Evolutionary conservation across 192 early-diverging fungal genomes (phyloP), one percentile per base, ranked within the genome.

Genomic region (Dissophora ornata): DNA sequence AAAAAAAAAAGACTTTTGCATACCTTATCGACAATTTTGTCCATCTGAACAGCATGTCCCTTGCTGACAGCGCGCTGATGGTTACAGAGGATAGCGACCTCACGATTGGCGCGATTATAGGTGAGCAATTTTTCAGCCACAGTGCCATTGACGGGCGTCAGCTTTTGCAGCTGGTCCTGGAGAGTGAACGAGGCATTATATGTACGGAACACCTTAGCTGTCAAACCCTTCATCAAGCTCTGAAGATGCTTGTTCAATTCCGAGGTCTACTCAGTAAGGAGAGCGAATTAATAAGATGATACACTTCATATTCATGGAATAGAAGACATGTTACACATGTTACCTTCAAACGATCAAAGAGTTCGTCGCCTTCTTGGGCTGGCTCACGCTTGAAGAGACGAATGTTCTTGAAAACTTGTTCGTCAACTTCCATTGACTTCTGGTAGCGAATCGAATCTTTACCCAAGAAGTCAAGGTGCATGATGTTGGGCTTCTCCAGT

Each of bases 201-300:
- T 24, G 97, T 99, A 94, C 97, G 96, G 84, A 99, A 99, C 16
- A 99, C 97, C 79, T 99, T 99, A 48, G 96, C 97, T 6, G 95
- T 96, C 50, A 99, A 79, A 6, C 96, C 96, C 15, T 86, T 82
- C 96, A 97, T 98, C 66, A 92, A 88, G 33, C 64, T 88, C 28
- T 89, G 87, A 57, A 99, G 73, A 70, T 97, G 92, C 81, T 94
- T 97, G 80, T 99, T 99, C 54, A 99, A 82, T 40, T 81, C 63
- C 1, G 87, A 58, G 3, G 96, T 94, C 89, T 94, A 70, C 33
- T 48, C 2, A 56, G 55, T 53, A 30, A 52, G 24, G 6, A 54
- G 36, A n/a, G 1, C 26, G 30, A 18, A 22, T 25, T 3, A 34
- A 28, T 50, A 8, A 36, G 15, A 36, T 54, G 29, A 33, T 15